Evolutionary conservation across 306 rosid species (phyloP), one percentile per base, ranked within the genome.

Genomic region (Ormosia emarginata): DNA sequence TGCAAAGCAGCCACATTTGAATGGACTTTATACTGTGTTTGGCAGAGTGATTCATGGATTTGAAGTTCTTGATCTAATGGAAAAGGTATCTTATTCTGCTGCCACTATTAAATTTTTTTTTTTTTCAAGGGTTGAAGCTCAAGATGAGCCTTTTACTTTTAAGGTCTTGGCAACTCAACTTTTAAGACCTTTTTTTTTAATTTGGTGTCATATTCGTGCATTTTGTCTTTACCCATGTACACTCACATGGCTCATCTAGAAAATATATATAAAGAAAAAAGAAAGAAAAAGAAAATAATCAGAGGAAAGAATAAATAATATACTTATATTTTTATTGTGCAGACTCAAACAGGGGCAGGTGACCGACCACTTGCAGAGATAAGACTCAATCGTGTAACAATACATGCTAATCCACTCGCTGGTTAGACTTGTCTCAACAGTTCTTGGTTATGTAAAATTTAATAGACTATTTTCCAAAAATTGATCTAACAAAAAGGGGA

Each of bases 51-150:
- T 95, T 65, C 99, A 95, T 84, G 98, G 99, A 50, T 95, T 95
- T 78, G 99, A 95, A 91, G 96, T 95, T 69, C 94, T 95, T 67
- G 98, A 95, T 85, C 86, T 95, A 85, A 95, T 95, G 98, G 99
- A 95, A 88, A 95, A 95, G 99, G 97, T 93, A 87, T 15, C 47
- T 63, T 50, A 30, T 49, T 76, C 64, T 56, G 62, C 71, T 66
- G 6, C 40, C 53, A 5, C 7, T 46, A 12, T 8, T 62, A 7
- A 52, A 13, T 2, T 59, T 74, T n/a, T 5, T 15, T 56, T 29
- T 7, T 7, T 11, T 81, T 8, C 0, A 43, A 44, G 13, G 72
- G 55, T 41, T 49, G 43, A 50, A 63, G 67, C 36, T 65, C 64
- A n/a, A 5, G 14, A 3, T 61, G 17, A 61, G 52, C 79, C 66